Base-by-base conservation (phyloP, 2,329 filamentous ascomycete genomes). In the Cadophora malorum region DNA sequence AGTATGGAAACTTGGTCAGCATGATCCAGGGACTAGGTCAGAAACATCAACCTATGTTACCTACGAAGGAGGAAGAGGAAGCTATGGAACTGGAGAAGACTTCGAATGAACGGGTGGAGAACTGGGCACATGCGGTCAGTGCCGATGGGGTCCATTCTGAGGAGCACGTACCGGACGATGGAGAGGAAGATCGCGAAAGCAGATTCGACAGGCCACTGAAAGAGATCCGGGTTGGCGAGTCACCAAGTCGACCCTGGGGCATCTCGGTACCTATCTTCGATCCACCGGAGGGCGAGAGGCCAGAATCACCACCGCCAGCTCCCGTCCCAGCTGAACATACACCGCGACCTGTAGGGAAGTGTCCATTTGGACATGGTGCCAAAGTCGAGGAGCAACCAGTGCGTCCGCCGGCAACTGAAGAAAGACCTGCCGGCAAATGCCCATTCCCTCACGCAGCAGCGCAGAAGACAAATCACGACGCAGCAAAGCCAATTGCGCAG, bases 11-110 rank as follows among this genome's bases (percentile, higher is more conserved):
- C 78, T 83, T 97, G 53, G 93, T 93, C 73, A 96, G 88, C 80
- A 97, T 98, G 95, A 96, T 98, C 69, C 91, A 96, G 78, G 93
- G 93, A 9, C 83, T 98, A 49, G 92, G 94, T 60, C 87, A 90
- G 71, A 93, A 96, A 74, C 95, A 98, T 77, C 91, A 96, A 77
- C 90, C 92, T 6, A 93, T 96, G 88, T 83, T 97, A 33, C 92
- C 92, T 1, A 83, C 86, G 49, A 81, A 83, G 5, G 85, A 86
- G 71, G 82, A 84, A 47, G 73, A 73, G n/a, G 71, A 74, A 47
- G 67, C 50, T 50, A 41, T 79, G 78, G 61, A 80, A 74, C 52
- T 81, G 79, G 85, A 87, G 66, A 81, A 81, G 59, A 81, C 79
- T 16, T 89, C 90, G 7, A 89, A 89, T 70, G 87, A 91, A 70